Evolutionary conservation across 2,329 filamentous ascomycete genomes (phyloP), one percentile per base, ranked within the genome.

Genomic region (Botrytis squamosa): DNA sequence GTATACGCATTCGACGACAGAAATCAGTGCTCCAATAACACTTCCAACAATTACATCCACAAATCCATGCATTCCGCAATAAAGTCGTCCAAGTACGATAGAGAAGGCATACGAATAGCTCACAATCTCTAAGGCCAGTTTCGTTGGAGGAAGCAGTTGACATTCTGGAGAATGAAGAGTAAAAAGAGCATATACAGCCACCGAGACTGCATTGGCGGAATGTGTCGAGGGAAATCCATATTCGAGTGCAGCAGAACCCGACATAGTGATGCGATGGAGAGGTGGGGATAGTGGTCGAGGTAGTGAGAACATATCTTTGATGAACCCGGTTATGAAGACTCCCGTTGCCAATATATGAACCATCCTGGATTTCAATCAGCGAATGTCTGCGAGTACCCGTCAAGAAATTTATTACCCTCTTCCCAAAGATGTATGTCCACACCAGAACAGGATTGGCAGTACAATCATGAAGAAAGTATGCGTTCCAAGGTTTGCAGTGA

Each of bases 381-480:
- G 22, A 38, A 42, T 52, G 49, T 57, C 55, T 33, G 59, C 64
- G 57, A 69, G n/a, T 20, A 36, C 9, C 5, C 44, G 52, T 36
- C 33, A 70, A 69, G 69, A 65, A 75, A 40, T 73, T 72, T 86
- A 91, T 79, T 90, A 97, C 93, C 92, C 95, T 85, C 96, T 92
- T 72, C 94, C 96, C 77, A 97, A 88, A 76, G 88, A 90, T 62
- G 92, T 91, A 83, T 95, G 93, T 71, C 95, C 95, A 80, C 94
- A 97, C 96, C 96, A 99, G 85, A 98, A 98, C 78, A 97, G 88
- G 77, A 98, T 93, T 9, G 96, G 96, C 80, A 99, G 85, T 74
- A 94, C 92, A 77, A 97, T 88, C 95, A 98, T 98, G 86, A 98
- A 99, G 85, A 98, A 98, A 0, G 96, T 99, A 84, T 99, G 96